Percentiles rank a stretch among this genome's conserved stretches.
phyloP scores from a whole-genome alignment of 2,329 filamentous ascomycete genomes.

The Aspergillus intermedius region DNA sequence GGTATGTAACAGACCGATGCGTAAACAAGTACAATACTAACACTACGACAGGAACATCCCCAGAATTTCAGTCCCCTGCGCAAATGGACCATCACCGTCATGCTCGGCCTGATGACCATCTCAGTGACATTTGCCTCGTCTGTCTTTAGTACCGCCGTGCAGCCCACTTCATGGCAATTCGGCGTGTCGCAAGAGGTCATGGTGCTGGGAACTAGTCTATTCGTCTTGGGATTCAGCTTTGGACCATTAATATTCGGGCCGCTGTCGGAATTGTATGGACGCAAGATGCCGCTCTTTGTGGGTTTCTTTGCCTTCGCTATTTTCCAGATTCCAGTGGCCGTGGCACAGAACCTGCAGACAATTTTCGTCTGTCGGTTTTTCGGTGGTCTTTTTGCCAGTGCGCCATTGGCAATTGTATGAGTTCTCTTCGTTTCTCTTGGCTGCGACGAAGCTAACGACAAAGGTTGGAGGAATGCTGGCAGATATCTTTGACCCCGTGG shows the following conservation, averaged over 20 bases:
- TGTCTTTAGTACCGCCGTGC: slow-evolving; percentile 41
- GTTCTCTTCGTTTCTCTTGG: background rate
- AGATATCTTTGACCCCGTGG: slow-evolving; percentile 45
- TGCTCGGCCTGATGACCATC: slow-evolving; percentile 39
- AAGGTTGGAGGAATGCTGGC: slow-evolving; percentile 41
- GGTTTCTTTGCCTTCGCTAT: slow-evolving; percentile 44
- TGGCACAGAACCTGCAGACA: slow-evolving; percentile 46
- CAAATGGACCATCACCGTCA: slow-evolving; percentile 40
- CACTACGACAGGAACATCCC: slow-evolving; percentile 9
- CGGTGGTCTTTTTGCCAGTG: slow-evolving; percentile 44
- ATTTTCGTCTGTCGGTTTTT: slow-evolving; percentile 50
- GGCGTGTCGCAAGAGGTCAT: slow-evolving; percentile 44
- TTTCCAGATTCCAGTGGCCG: slow-evolving; percentile 49
- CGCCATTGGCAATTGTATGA: slow-evolving; percentile 42
- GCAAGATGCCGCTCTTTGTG: slow-evolving; percentile 41
- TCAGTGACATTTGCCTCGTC: slow-evolving; percentile 44
- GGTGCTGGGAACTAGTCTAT: slow-evolving; percentile 44
- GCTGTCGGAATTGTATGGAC: slow-evolving; percentile 43
- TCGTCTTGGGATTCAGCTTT: slow-evolving; percentile 40
- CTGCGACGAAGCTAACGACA: background rate
- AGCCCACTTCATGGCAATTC: slow-evolving; percentile 37
- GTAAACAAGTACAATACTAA: too few species aligned
- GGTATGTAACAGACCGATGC: slow-evolving; percentile 4
- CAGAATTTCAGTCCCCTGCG: slow-evolving; percentile 17
- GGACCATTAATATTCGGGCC: slow-evolving; percentile 38